phyloP scores from a whole-genome alignment of 768 basidiomycete genomes.

The Boletus insuetus region DNA sequence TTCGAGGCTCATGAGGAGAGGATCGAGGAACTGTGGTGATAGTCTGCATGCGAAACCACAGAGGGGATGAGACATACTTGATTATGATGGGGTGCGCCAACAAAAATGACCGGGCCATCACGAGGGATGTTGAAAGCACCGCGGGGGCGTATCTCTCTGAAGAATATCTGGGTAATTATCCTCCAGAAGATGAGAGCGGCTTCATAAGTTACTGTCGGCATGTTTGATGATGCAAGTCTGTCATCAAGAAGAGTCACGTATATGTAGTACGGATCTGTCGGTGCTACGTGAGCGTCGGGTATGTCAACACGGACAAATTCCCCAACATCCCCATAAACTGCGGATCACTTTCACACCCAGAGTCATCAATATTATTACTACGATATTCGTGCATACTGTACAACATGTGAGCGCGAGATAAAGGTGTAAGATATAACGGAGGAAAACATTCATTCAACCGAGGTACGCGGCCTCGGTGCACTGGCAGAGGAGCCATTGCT shows the following conservation, averaged over 20 bases:
- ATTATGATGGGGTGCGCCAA: conserved; percentile 90
- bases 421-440: conserved; percentile 17
- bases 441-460: conserved; percentile 19
- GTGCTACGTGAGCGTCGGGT: neutral
- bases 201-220: conserved; percentile 52
- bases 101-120: conserved; percentile 89
- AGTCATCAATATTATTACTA: conserved; percentile 13
- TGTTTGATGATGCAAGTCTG: conserved; percentile 7
- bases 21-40: conserved; percentile 79
- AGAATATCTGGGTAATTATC: conserved; percentile 87
- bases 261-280: neutral
- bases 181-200: conserved; percentile 82
- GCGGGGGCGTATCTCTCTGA: conserved; percentile 90
- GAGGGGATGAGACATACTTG: conserved; percentile 49
- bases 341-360: too few relatives aligned
- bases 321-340: neutral
- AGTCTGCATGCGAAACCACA: conserved; percentile 12
- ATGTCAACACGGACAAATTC: conserved; percentile 31
- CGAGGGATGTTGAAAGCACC: conserved; percentile 93
- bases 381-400: conserved; percentile 28
- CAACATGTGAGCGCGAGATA: conserved; percentile 20
- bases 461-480: conserved; percentile 13
- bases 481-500: conserved; percentile 41
- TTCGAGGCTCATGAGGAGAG: conserved; percentile 78
- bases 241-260: conserved; percentile 8